Evolutionary conservation across 1,284 basidiomycete species (phyloP), one percentile per base, ranked within the genome.

Genomic region (Cryptococcus sp.): DNA sequence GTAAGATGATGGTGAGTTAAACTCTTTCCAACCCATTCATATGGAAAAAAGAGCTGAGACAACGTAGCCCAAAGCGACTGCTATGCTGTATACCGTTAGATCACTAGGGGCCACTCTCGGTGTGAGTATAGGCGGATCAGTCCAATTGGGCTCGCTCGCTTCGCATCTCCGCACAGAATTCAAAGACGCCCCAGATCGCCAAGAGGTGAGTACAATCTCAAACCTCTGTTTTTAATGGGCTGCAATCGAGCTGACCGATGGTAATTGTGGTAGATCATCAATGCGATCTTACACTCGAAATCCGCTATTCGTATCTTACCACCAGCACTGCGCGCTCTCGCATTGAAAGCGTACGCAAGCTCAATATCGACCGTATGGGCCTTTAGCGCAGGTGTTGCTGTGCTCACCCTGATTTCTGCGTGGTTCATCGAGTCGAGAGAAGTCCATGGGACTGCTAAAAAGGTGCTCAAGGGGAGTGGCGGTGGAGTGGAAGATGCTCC

Each of bases 51-150:
- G 6, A 17, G 40, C 26, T 29, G 13, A 17, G 37, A 16, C 7
- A 37, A 8, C 11, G 19, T 49, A 71, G 70, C 76, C 77, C 6
- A 75, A 77, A 58, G 77, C 77, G 7, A 79, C 77, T 0, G 76
- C 78, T 10, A 57, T 79, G 26, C 64, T 76, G 8, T 79, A 78
- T 63, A 77, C 75, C 11, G 67, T 70, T 15, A 71, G 78, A 34
- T 69, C 66, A 7, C 67, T 79, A 1, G 78, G 78, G 6, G 67
- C 65, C 8, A 76, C 77, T 4, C 62, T 78, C 7, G 78, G 78
- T 23, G 68, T 79, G 3, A 65, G 65, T 19, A 54, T 75, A 2
- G 73, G 75, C 50, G 70, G 71, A 4, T 74, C 69, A 0, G 61
- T 78, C 41, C 77, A 79, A 59, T 65, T 78, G 34, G 73, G 73